These are phyloP conservation scores for Botrytis galanthina DNA, from an alignment of 2,329 filamentous ascomycete species.

Conservation along the genomic window DNA sequence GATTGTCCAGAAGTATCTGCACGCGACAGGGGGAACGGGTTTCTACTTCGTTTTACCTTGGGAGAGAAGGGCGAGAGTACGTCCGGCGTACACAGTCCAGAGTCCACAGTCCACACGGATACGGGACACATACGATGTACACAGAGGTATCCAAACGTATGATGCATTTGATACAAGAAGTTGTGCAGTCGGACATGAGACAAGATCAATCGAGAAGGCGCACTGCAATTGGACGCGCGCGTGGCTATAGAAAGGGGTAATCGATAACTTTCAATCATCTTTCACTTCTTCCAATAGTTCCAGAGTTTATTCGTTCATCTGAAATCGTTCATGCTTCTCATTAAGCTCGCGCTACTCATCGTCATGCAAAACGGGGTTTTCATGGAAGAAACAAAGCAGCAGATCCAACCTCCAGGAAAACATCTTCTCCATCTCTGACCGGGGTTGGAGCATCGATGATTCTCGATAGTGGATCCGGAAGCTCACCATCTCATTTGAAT, in stretches of 20 bases:
- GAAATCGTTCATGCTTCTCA: constrained; percentile 7
- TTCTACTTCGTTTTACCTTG: constrained; percentile 7
- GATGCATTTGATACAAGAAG: not conserved
- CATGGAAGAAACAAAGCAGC: not conserved
- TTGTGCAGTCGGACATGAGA: not conserved
- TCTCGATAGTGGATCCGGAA: constrained; percentile 14
- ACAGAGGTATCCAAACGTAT: not conserved
- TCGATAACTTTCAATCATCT: not conserved
- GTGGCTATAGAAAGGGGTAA: constrained; percentile 14
- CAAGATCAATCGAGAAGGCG: not conserved
- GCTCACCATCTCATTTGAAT: constrained; percentile 7
- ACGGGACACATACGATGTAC: not conserved
- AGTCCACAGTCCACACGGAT: not conserved
- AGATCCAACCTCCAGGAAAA: constrained; percentile 15
- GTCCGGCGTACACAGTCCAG: not conserved
- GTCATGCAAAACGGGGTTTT: constrained; percentile 2
- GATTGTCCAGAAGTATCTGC: constrained; percentile 2
- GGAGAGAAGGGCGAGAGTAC: not conserved
- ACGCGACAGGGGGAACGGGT: constrained; percentile 16
- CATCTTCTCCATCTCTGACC: constrained; percentile 16
- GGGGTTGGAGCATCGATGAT: constrained; percentile 4
- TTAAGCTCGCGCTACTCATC: constrained; percentile 6
- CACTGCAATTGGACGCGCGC: not conserved
- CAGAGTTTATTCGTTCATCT: not conserved
- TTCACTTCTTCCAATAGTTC: constrained; percentile 1